Evolutionary conservation across 805 yeast species (phyloP).

Genomic region (Myxozyma melibiosi): DNA sequence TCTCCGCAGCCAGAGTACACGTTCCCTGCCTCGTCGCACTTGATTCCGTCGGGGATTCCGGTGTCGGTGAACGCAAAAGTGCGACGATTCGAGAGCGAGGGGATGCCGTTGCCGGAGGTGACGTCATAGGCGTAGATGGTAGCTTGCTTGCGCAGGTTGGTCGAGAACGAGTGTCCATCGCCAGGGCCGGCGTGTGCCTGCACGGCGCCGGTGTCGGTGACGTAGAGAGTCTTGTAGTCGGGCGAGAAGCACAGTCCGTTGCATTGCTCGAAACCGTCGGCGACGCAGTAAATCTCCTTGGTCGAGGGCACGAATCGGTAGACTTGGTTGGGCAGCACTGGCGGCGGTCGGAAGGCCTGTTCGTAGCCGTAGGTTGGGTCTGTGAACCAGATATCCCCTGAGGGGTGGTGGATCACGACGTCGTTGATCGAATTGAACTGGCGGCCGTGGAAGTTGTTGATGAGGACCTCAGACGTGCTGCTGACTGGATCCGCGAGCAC

Average conservation of each 20-base stretch:
- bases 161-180: conserved; percentile 23
- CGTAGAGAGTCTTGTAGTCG: conserved; percentile 22
- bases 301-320: conserved; percentile 28
- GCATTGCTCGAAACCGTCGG: conserved; percentile 28
- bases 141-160: conserved; percentile 17
- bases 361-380: conserved; percentile 31
- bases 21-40: conserved; percentile 28
- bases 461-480: conserved; percentile 8
- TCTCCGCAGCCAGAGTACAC: conserved; percentile 33
- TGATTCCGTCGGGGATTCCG: conserved; percentile 31
- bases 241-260: conserved; percentile 34
- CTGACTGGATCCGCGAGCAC: conserved; percentile 25
- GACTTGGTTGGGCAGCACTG: conserved; percentile 25
- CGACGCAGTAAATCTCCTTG: conserved; percentile 13
- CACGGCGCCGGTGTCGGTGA: conserved; percentile 31
- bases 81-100: conserved; percentile 12
- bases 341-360: conserved; percentile 27
- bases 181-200: conserved; percentile 29
- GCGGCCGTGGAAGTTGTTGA: conserved; percentile 31
- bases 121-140: conserved; percentile 32
- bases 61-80: conserved; percentile 26
- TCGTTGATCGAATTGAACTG: conserved; percentile 30
- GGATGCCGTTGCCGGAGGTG: not conserved
- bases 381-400: conserved; percentile 33
- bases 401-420: conserved; percentile 30